phyloP scores from a whole-genome alignment of 768 basidiomycete species.

The Mycena rebaudengoi region DNA sequence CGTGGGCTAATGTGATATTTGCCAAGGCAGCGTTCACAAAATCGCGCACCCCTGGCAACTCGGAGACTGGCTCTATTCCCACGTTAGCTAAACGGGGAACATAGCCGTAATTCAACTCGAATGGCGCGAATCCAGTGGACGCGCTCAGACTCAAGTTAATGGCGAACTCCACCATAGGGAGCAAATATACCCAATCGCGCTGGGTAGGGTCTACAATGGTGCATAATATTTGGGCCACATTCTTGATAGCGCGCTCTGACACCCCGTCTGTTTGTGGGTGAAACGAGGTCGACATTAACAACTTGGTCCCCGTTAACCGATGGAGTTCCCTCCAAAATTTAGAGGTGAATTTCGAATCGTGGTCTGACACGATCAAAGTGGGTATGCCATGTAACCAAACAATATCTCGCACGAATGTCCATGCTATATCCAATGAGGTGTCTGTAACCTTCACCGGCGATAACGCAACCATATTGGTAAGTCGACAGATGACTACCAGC shows the following conservation, averaged over 20 bases:
- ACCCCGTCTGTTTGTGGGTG: no score
- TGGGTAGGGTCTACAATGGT: conserved; percentile 34
- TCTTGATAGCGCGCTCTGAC: conserved; percentile 40
- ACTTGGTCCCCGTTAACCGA: conserved; percentile 34
- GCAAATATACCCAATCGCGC: conserved; percentile 38
- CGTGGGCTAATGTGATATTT: conserved; percentile 40
- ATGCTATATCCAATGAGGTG: background rate
- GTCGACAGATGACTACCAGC: background rate
- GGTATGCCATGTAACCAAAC: conserved; percentile 21
- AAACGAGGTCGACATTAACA: conserved; percentile 46
- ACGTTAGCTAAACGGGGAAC: background rate
- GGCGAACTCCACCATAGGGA: conserved; percentile 47
- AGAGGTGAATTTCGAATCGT: conserved; percentile 34
- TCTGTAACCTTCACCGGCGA: no score
- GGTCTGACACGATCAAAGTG: conserved; percentile 30
- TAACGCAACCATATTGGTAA: background rate
- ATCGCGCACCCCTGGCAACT: conserved; percentile 33
- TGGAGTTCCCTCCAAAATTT: conserved; percentile 17
- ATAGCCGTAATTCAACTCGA: conserved; percentile 34
- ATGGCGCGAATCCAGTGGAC: conserved; percentile 43
- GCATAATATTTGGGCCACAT: conserved; percentile 42
- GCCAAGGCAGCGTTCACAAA: conserved; percentile 34
- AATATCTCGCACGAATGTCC: conserved; percentile 1
- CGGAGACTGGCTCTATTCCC: background rate
- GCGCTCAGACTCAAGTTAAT: conserved; percentile 38